Evolutionary conservation across 225 moss, liverwort and hornwort species (phyloP).

Genomic region (Marchantia polymorpha): DNA sequence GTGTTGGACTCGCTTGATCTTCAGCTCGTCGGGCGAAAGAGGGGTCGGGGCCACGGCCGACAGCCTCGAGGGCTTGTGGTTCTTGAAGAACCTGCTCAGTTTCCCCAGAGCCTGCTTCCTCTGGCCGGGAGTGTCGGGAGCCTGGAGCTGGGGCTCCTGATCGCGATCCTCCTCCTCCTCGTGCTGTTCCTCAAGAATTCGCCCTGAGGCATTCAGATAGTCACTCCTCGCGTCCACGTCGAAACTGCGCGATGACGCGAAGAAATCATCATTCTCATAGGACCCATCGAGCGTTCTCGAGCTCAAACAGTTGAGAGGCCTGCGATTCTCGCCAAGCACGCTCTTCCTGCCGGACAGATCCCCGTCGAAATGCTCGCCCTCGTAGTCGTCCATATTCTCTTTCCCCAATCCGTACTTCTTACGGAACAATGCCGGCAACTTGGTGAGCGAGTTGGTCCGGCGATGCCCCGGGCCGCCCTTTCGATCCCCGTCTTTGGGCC

Average conservation of each 20-base stretch:
- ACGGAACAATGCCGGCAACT: conserved; percentile 11
- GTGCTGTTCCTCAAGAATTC: conserved; percentile 25
- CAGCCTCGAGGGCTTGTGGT: conserved; percentile 22
- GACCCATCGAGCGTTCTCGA: conserved; percentile 15
- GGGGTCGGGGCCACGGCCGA: conserved; percentile 41
- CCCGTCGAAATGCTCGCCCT: conserved; percentile 23
- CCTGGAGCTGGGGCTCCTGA: background rate
- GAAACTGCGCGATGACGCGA: conserved; percentile 14
- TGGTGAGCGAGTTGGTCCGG: conserved; percentile 14
- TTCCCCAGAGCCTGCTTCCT: conserved; percentile 18
- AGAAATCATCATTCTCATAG: conserved; percentile 12
- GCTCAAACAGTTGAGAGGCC: conserved; percentile 21
- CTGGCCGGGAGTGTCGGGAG: background rate
- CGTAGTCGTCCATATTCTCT: background rate
- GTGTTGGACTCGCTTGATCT: conserved; percentile 18
- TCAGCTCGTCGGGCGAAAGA: conserved; percentile 16
- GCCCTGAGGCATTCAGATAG: background rate
- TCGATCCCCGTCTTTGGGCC: conserved; percentile 8
- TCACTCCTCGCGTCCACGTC: conserved; percentile 24
- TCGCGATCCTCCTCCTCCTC: background rate
- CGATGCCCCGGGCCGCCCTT: conserved; percentile 9
- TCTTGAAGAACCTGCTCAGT: conserved; percentile 31
- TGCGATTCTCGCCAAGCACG: conserved; percentile 18
- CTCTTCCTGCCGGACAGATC: conserved; percentile 16
- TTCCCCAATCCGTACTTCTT: conserved; percentile 2